Base-by-base conservation (phyloP, 208 protist genomes). In the Acanthamoeba lugdunensis region DNA sequence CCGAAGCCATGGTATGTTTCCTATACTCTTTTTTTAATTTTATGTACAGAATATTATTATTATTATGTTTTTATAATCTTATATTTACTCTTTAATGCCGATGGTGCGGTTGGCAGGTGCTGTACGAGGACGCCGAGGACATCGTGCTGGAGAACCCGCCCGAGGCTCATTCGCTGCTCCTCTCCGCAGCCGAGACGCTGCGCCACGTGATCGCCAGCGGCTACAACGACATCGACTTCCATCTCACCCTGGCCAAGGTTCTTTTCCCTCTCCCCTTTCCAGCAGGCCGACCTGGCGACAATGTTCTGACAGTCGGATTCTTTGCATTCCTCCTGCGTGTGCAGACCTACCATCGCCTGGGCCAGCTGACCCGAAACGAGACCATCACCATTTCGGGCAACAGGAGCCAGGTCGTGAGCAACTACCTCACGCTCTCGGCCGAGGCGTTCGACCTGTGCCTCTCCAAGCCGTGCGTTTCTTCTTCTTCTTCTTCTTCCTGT, bases 91-190 rank as follows among this genome's bases (percentile, higher is more conserved):
- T 45, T 45, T 9, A 45, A 45, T 45, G 45, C 3, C 45, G 45
- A 48, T 11, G 45, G 45, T 48, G 69, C 33, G n/a, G 30, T 77
- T 5, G n/a, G n/a, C 69, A 84, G 77, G 77, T 84, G 45, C 21
- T 84, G 77, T 84, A 84, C n/a, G 77, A 84, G 48, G 89, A 93
- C 45, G 89, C 89, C 9, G 89, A 93, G 33, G 50, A 82, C 33
- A 93, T 93, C 30, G 30, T 56, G 16, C 33, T 50, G 5, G 50
- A 93, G 18, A 93, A 93, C 48, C 89, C 61, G 67, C 58, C 69
- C 67, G 89, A 93, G 50, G 89, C 89, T 13, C 56, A 69, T 28
- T 93, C 89, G 28, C 69, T 93, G 4, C 54, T 93, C 45, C 11
- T 75, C n/a, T 48, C 54, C 4, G 84, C 84, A 11, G 84, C 84